Evolutionary conservation across 805 yeast genomes (phyloP).

Genomic region (Candida insectorum): DNA sequence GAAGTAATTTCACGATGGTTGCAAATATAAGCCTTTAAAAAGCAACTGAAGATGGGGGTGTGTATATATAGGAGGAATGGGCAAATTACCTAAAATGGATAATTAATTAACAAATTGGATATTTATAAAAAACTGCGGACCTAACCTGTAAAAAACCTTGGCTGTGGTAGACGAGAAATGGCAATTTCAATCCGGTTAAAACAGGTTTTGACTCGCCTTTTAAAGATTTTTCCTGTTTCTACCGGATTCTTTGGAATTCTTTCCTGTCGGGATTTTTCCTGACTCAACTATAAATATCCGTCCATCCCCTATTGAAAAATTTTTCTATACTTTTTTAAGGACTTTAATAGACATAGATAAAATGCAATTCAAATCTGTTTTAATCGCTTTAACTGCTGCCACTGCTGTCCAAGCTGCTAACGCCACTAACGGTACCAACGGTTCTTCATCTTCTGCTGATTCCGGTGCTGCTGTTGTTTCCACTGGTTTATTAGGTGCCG

Average conservation of each 20-base stretch:
- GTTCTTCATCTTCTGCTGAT: conserved; percentile 15
- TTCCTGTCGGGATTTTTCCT: background rate
- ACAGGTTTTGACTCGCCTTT: too few relatives aligned
- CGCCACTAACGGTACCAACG: conserved; percentile 21
- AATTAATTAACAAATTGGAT: conserved; percentile 7
- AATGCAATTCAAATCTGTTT: conserved; percentile 40
- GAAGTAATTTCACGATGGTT: too few relatives aligned
- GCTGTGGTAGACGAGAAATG: too few relatives aligned
- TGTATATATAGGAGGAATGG: too few relatives aligned
- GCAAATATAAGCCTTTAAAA: too few relatives aligned
- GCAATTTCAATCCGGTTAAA: too few relatives aligned
- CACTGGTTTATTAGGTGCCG: conserved; percentile 32
- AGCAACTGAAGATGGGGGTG: too few relatives aligned
- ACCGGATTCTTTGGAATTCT: background rate
- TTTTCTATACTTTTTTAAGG: conserved; percentile 2
- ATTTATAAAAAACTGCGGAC: too few relatives aligned
- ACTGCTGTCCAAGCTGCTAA: conserved; percentile 36
- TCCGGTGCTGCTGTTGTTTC: conserved; percentile 22
- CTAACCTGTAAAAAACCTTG: conserved; percentile 2
- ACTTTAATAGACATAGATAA: conserved; percentile 5
- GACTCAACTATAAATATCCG: background rate
- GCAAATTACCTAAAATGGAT: conserved; percentile 6
- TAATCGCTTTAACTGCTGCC: conserved; percentile 37
- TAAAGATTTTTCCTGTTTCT: too few relatives aligned
- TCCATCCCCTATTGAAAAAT: conserved; percentile 1